These are phyloP conservation scores for Serendipita indica DNA, from an alignment of 768 basidiomycete species.

Conservation along the genomic window DNA sequence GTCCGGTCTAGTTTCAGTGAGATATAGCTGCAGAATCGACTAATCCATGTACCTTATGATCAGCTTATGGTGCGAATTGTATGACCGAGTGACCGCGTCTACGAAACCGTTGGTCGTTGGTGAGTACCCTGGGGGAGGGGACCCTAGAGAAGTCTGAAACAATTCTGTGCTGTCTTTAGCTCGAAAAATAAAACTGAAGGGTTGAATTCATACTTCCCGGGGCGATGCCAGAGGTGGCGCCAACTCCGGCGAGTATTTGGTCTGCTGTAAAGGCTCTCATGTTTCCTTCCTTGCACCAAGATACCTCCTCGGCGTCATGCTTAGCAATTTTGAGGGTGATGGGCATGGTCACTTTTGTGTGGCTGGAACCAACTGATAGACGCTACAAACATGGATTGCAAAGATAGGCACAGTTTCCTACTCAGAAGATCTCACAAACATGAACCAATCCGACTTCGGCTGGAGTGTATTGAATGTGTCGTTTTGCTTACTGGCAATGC, in stretches of 20 bases:
- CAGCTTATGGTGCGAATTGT: constrained; percentile 26
- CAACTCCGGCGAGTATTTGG: background rate
- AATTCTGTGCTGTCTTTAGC: background rate
- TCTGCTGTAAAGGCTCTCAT: background rate
- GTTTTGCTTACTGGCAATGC: background rate
- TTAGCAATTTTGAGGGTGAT: background rate
- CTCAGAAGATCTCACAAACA: too few species aligned
- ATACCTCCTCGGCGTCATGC: background rate
- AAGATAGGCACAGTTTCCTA: too few species aligned
- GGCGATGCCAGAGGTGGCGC: background rate
- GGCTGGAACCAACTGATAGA: too few species aligned
- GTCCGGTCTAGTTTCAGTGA: constrained; percentile 23
- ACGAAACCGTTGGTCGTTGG: constrained; percentile 23
- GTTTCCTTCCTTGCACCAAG: background rate
- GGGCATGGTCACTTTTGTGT: too few species aligned
- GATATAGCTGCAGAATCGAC: background rate
- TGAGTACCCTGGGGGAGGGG: constrained; percentile 19
- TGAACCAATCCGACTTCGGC: constrained; percentile 1
- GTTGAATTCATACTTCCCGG: background rate
- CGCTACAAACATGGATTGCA: too few species aligned
- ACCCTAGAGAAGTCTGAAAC: constrained; percentile 13
- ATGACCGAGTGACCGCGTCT: constrained; percentile 22
- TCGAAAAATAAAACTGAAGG: background rate
- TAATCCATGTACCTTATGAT: constrained; percentile 22
- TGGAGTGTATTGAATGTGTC: background rate